Evolutionary conservation across 2,329 filamentous ascomycete species (phyloP), one percentile per base, ranked within the genome.

Genomic region (Alternaria angustiovoidea): DNA sequence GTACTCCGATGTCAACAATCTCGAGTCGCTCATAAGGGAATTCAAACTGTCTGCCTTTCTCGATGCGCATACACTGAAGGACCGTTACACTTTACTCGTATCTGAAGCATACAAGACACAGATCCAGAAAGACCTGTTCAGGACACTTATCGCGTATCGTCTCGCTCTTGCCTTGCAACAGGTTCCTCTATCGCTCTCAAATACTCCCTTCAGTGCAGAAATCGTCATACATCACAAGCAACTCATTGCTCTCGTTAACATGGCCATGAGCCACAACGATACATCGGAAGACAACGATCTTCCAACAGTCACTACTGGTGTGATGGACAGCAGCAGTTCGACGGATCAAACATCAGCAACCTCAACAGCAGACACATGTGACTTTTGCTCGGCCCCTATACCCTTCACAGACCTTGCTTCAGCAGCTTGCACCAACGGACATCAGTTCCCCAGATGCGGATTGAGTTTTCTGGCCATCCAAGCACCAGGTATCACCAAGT

Each of bases 391-490:
- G 16, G 71, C 78, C 4, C 71, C 74, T 0, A 82, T 88, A 41
- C 73, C 76, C 1, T 84, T 87, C 71, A 78, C 80, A 48, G 83
- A 82, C 48, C 68, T 82, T 11, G 69, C 68, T 1, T 80, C 80
- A 68, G 83, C 84, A 0, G 77, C 80, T 42, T 88, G 86, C 67
- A 67, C 66, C 1, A 79, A 80, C 47, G 85, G 84, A 0, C 86
- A 88, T 75, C 61, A 83, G 42, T 87, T 85, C 59, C 82, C 77
- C n/a, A 80, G 86, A 36, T 88, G 86, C 65, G 80, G 79, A 12
- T 64, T 87, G 22, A 85, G 83, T n/a, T 84, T 86, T 52, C 66
- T 86, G 6, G 79, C 84, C 1, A 86, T 88, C 7, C 85, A 87
- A 68, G 80, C 82, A 34, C 85, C 86, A 3, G 81, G 81, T 2